Conservation (phyloP, 2,329 filamentous ascomycete species). For the Calonectria honghensis region DNA sequence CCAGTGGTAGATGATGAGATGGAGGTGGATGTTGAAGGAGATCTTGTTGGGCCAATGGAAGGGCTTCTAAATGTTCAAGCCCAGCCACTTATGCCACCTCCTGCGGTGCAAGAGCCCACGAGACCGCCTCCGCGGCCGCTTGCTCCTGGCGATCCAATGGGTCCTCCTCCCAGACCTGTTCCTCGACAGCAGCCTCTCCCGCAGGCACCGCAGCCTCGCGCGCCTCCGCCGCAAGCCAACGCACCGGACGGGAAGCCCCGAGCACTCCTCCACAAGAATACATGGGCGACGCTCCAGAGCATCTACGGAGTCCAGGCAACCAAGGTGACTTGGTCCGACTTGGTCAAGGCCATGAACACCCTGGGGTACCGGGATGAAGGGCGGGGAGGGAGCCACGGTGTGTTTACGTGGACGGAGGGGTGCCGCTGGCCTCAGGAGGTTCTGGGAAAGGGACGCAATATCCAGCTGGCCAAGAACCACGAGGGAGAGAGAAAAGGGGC, state of each 20-base stretch:
- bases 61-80: not conserved
- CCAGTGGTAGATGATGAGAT: conserved; percentile 18
- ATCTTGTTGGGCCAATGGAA: not conserved
- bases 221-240: not conserved
- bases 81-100: not conserved
- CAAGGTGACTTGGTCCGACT: conserved; percentile 34
- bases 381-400: conserved; percentile 40
- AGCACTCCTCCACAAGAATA: conserved; percentile 42
- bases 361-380: conserved; percentile 41
- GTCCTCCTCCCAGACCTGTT: not conserved
- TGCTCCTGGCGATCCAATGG: not conserved
- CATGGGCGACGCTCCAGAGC: conserved; percentile 40
- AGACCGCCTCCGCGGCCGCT: not conserved
- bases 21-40: not conserved
- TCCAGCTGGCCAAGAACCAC: conserved; percentile 43
- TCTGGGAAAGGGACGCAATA: conserved; percentile 38
- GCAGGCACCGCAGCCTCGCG: conserved; percentile 14
- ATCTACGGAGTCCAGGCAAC: conserved; percentile 31
- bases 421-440: conserved; percentile 29
- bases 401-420: conserved; percentile 24
- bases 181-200: conserved; percentile 38
- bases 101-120: not conserved
- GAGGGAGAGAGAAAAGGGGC: conserved; percentile 28
- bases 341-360: conserved; percentile 35
- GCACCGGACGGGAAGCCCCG: conserved; percentile 36